phyloP scores from a whole-genome alignment of 768 basidiomycete species.

The Calocybe gangraenosa region DNA sequence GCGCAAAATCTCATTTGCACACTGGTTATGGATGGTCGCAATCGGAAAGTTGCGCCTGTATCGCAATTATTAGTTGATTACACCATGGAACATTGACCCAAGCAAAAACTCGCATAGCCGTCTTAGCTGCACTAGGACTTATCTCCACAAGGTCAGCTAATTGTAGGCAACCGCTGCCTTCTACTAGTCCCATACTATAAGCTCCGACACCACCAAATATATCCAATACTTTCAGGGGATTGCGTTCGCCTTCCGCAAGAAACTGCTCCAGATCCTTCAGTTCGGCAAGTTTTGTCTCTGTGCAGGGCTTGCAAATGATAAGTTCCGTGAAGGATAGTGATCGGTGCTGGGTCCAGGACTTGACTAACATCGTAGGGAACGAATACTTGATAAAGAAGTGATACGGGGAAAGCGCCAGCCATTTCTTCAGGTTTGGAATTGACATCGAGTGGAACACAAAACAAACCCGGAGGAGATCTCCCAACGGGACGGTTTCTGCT shows the following conservation, averaged over 20 bases:
- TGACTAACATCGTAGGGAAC: conserved; percentile 38
- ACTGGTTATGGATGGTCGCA: conserved; percentile 63
- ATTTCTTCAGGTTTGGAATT: conserved; percentile 28
- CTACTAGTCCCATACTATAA: conserved; percentile 55
- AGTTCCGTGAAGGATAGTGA: conserved; percentile 31
- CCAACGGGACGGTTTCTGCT: conserved; percentile 24
- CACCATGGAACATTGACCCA: not conserved
- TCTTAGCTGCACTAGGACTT: conserved; percentile 68
- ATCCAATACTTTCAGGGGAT: conserved; percentile 34
- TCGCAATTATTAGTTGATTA: conserved; percentile 1
- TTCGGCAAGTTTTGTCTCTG: conserved; percentile 20
- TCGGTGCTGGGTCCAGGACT: conserved; percentile 32
- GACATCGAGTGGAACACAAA: conserved; percentile 37
- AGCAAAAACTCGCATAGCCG: conserved; percentile 48
- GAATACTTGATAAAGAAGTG: conserved; percentile 56
- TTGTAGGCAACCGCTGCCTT: conserved; percentile 48
- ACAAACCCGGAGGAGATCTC: conserved; percentile 43
- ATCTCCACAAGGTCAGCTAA: conserved; percentile 70
- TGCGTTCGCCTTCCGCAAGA: conserved; percentile 19
- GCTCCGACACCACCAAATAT: conserved; percentile 56
- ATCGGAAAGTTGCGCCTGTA: conserved; percentile 49
- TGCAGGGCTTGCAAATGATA: conserved; percentile 45
- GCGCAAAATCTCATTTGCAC: conserved; percentile 58
- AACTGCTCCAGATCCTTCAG: conserved; percentile 29
- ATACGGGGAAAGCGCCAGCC: conserved; percentile 48